Evolutionary conservation across 2,329 filamentous ascomycete species (phyloP), one percentile per base, ranked within the genome.

Genomic region (Fusarium sp.): DNA sequence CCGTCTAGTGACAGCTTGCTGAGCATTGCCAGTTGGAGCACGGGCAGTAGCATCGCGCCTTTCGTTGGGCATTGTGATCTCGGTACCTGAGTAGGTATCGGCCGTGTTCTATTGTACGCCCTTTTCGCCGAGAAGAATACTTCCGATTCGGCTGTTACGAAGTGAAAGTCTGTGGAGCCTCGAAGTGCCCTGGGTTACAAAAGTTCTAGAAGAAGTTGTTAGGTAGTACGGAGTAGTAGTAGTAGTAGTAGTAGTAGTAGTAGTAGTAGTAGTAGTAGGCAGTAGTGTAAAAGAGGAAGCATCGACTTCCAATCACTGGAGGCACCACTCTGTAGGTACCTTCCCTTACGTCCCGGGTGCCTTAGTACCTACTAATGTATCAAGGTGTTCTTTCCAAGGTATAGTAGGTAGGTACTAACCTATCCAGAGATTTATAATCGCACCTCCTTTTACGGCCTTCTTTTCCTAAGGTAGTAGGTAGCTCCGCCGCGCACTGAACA

Each of bases 31-130:
- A 19, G 48, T 27, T 46, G 46, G 33, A 29, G 52, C 35, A 54
- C 38, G 41, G 19, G 31, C 29, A 31, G 35, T 25, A 27, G 18
- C 27, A 38, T 60, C 35, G 42, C 23, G 65, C 51, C 65, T 39
- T 73, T 55, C 55, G 18, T 27, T 27, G 39, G 71, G 41, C 71
- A 73, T 69, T 51, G n/a, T 60, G 45, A 29, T 38, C 27, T 44
- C 45, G 29, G 45, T 46, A 29, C 44, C 44, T 46, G 7, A 16
- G 44, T 12, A 39, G 25, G 46, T 14, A 23, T 33, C 18, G 29
- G 29, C n/a, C 19, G 25, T 49, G 33, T 23, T 33, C 29, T 33
- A 33, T 18, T 54, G 8, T 19, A 25, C 27, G 35, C 57, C 35
- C 27, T 42, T 55, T 44, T 48, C 46, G 23, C 63, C 48, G 46